phyloP scores from a whole-genome alignment of 1,284 basidiomycete genomes.

The Pulveroboletus sp. region DNA sequence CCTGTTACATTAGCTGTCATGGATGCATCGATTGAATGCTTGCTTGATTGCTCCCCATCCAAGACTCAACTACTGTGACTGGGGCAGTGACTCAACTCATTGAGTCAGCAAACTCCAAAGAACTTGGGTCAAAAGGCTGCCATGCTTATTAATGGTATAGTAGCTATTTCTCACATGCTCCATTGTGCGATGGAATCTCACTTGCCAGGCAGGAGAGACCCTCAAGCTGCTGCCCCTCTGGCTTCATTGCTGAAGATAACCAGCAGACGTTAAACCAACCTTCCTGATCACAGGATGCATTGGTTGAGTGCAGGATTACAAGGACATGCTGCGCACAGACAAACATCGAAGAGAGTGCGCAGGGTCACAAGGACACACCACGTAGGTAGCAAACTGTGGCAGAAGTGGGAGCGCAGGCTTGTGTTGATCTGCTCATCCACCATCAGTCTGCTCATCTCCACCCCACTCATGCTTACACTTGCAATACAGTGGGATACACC shows the following conservation, averaged over 20 bases:
- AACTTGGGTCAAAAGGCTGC: conserved; percentile 90
- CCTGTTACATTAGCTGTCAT: conserved; percentile 83
- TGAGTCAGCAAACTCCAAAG: conserved; percentile 67
- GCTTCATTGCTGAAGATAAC: conserved; percentile 77
- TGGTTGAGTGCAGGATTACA: conserved; percentile 51
- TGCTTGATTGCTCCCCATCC: conserved; percentile 73
- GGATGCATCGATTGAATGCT: conserved; percentile 90
- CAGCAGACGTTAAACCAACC: conserved; percentile 1
- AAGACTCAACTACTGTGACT: conserved; percentile 68
- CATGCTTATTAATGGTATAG: conserved; percentile 76
- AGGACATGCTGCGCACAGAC: no score
- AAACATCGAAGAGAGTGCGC: no score
- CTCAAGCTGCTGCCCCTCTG: conserved; percentile 66
- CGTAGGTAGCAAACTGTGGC: no score
- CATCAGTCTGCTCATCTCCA: conserved; percentile 34
- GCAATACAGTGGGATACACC: conserved; percentile 53
- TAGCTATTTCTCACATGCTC: conserved; percentile 79
- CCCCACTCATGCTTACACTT: conserved; percentile 28
- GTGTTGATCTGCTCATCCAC: conserved; percentile 51
- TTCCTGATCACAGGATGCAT: conserved; percentile 53
- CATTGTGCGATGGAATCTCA: conserved; percentile 52
- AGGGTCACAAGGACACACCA: no score
- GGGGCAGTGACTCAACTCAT: conserved; percentile 70
- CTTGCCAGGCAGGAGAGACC: conserved; percentile 59
- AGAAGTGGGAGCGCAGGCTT: conserved; percentile 15